A percentile compares a stretch with the other conserved stretches of the same genome.
These are phyloP conservation scores for Phialophora chinensis DNA, from an alignment of 2,329 filamentous ascomycete genomes.

Conservation along the genomic window DNA sequence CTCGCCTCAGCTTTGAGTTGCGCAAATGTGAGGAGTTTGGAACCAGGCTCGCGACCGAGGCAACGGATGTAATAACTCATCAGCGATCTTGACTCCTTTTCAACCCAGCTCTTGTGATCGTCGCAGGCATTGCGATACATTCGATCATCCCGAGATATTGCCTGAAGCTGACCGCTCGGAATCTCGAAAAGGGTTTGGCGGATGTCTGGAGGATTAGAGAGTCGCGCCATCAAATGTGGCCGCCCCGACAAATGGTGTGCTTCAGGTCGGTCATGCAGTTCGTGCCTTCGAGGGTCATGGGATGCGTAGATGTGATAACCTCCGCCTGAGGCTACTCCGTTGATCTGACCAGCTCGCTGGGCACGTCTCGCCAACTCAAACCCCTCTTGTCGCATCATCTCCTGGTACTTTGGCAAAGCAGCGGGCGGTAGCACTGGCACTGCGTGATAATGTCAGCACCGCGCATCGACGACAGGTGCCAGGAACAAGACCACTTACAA, in stretches of 20 bases:
- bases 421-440: conserved; percentile 23
- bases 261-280: background rate
- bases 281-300: background rate
- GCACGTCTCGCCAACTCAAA: background rate
- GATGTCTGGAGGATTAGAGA: background rate
- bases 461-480: background rate
- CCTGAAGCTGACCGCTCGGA: conserved; percentile 1
- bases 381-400: conserved; percentile 21
- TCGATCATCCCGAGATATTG: background rate
- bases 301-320: conserved; percentile 5
- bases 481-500: conserved; percentile 15
- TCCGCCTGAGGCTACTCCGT: conserved; percentile 12
- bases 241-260: background rate
- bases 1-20: conserved; percentile 1
- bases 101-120: background rate
- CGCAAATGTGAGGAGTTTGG: background rate
- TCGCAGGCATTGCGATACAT: background rate
- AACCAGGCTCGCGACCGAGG: conserved; percentile 8
- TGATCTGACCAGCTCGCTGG: conserved; percentile 4
- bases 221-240: background rate
- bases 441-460: conserved; percentile 7
- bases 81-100: conserved; percentile 1
- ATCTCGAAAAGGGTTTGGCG: background rate
- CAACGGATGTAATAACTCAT: background rate
- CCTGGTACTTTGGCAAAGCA: conserved; percentile 18